phyloP scores from a whole-genome alignment of 2,329 filamentous ascomycete species.

The Alternaria arbusti region DNA sequence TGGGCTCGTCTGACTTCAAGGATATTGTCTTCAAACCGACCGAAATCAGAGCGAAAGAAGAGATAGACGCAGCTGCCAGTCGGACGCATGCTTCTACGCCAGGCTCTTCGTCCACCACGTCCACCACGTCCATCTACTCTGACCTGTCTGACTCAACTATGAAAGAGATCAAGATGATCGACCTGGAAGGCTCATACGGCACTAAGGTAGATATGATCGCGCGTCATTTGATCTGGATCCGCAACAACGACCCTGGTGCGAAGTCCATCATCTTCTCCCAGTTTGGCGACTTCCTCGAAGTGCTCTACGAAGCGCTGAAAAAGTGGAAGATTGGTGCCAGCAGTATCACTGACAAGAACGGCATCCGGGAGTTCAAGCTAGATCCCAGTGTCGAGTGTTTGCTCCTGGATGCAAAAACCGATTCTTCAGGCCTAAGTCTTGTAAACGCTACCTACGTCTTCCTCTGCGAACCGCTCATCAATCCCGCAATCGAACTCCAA shows the following conservation, averaged over 20 bases:
- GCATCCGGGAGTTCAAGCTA: slow-evolving; percentile 77
- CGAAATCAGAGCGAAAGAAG: slow-evolving; percentile 71
- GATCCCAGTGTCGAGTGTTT: slow-evolving; percentile 81
- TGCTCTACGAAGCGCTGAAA: slow-evolving; percentile 73
- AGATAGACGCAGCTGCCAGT: slow-evolving; percentile 47
- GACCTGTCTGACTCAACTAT: slow-evolving; percentile 75
- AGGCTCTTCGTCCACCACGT: slow-evolving; percentile 27
- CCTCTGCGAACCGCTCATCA: slow-evolving; percentile 90
- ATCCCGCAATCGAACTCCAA: slow-evolving; percentile 91
- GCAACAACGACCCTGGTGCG: slow-evolving; percentile 80
- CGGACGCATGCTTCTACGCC: slow-evolving; percentile 35
- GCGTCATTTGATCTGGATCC: slow-evolving; percentile 83
- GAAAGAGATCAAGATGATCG: slow-evolving; percentile 80
- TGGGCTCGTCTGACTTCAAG: slow-evolving; percentile 74
- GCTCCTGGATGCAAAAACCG: slow-evolving; percentile 84
- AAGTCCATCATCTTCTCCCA: slow-evolving; percentile 97
- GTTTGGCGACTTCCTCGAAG: slow-evolving; percentile 78
- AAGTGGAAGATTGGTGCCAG: slow-evolving; percentile 76
- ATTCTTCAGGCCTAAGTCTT: slow-evolving; percentile 87
- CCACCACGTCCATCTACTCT: slow-evolving; percentile 71
- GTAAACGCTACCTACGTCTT: slow-evolving; percentile 95
- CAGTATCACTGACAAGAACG: slow-evolving; percentile 71
- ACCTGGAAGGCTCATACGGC: slow-evolving; percentile 76
- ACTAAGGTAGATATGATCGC: slow-evolving; percentile 82
- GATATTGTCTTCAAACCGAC: slow-evolving; percentile 83